phyloP scores from a whole-genome alignment of 1,284 basidiomycete genomes.

The Tetrapyrgos nigripes region DNA sequence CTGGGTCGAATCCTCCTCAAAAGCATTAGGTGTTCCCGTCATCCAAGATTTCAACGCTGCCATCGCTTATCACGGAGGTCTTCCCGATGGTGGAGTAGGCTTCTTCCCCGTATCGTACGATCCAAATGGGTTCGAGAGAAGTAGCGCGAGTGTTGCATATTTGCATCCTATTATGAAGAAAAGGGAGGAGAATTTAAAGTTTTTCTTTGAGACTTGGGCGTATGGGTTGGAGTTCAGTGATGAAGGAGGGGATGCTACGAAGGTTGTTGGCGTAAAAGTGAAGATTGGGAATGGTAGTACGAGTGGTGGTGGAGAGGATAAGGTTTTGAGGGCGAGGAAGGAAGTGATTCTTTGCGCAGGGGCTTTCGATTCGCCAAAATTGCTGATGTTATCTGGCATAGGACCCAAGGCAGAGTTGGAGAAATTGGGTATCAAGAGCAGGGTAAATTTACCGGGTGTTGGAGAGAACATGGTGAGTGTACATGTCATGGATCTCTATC shows the following conservation, averaged over 20 bases:
- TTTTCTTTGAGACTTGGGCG: constrained; percentile 1
- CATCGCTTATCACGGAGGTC: neutral
- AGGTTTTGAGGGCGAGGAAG: constrained; percentile 1
- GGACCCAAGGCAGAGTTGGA: constrained; percentile 4
- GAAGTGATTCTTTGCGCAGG: constrained; percentile 12
- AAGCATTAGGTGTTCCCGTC: neutral
- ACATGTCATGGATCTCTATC: no score
- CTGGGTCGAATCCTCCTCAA: constrained; percentile 2
- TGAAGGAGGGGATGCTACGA: neutral
- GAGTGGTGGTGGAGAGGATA: neutral
- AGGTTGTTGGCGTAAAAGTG: neutral
- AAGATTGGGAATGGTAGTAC: neutral
- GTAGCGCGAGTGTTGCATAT: neutral
- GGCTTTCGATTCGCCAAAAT: constrained; percentile 9
- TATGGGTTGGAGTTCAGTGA: neutral
- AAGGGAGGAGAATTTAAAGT: constrained; percentile 1
- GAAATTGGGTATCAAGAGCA: constrained; percentile 3
- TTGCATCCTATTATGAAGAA: constrained; percentile 4
- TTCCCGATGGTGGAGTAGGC: constrained; percentile 1
- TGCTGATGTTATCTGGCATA: constrained; percentile 15
- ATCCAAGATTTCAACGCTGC: constrained; percentile 3
- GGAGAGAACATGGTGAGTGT: constrained; percentile 4
- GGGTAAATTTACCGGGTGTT: constrained; percentile 1
- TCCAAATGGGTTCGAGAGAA: neutral
- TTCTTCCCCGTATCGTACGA: neutral